Evolutionary conservation across 192 early-diverging fungal genomes (phyloP).

Genomic region (Linnemannia exigua): DNA sequence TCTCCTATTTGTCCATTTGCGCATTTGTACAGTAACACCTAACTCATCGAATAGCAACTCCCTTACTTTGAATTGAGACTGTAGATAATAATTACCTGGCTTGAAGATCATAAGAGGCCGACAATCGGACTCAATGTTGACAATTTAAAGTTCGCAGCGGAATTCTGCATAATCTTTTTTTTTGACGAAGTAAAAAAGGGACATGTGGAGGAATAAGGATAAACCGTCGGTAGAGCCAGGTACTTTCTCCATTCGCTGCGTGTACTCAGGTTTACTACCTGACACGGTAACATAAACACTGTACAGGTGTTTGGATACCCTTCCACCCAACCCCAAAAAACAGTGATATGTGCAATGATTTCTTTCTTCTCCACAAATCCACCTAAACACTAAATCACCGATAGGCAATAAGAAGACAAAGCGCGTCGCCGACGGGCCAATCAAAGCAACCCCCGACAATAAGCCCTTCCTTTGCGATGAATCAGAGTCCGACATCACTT

Average conservation of each 20-base stretch:
- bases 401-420: neutral
- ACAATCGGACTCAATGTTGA: neutral
- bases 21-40: slow-evolving; percentile 2
- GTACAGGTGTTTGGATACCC: slow-evolving; percentile 2
- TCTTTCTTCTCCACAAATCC: slow-evolving; percentile 15
- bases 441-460: slow-evolving; percentile 7
- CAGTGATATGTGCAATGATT: neutral
- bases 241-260: neutral
- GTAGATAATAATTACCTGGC: neutral
- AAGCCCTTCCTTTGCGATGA: neutral
- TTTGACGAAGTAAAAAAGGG: slow-evolving; percentile 10
- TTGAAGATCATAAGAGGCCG: neutral
- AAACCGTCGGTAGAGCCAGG: slow-evolving; percentile 8
- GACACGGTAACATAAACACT: neutral
- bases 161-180: neutral
- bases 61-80: neutral
- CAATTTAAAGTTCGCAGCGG: slow-evolving; percentile 3
- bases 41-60: neutral
- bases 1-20: neutral
- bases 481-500: neutral
- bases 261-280: neutral
- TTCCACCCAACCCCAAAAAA: slow-evolving; percentile 5
- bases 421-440: slow-evolving; percentile 9
- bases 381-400: neutral
- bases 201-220: slow-evolving; percentile 18